Evolutionary conservation across 345 rosid species (phyloP), one percentile per base, ranked within the genome.

Genomic region (Dovyalis caffra): DNA sequence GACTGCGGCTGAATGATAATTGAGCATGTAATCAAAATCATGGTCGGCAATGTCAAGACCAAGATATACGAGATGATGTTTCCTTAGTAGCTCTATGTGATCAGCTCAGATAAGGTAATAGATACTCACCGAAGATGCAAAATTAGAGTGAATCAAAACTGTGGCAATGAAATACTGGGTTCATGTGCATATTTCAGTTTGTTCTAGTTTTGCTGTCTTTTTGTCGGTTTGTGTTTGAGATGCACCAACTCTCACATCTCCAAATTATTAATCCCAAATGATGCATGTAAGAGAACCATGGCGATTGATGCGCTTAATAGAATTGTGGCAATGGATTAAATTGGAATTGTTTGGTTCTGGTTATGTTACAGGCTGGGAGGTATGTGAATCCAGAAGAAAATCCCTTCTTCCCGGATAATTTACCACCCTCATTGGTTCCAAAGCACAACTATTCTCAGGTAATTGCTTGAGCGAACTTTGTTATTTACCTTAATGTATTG

Each of bases 371-470:
- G 97, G 87, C 83, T 8, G 97, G 97, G 65, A 88, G 97, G 78
- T 95, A 90, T 66, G 88, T 69, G 47, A 89, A 86, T 63, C 95
- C 97, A 4, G 94, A 91, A 85, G 99, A 95, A 80, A 85, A 81
- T 77, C 91, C 97, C 28, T 95, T 92, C 86, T 95, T 92, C 77
- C 91, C 91, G 3, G 88, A 88, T 1, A 64, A 58, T 49, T 77
- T 89, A 58, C 97, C 97, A 37, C 71, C 62, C 7, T 74, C 89
- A 1, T 11, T 80, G 16, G 77, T 87, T 34, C 88, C 90, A 20
- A 35, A 78, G 6, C 64, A 68, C 70, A 76, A 80, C 32, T 87
- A 84, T 84, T 79, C 92, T 32, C 70, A 28, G 91, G 99, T 89
- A 80, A 76, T 66, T 76, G 16, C 32, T 43, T 34, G 49, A 43